Percentiles rank a stretch among this genome's conserved stretches.
These are phyloP conservation scores for Phialemonium atrogriseum DNA, from an alignment of 2,329 filamentous ascomycete genomes.

Conservation along the genomic window DNA sequence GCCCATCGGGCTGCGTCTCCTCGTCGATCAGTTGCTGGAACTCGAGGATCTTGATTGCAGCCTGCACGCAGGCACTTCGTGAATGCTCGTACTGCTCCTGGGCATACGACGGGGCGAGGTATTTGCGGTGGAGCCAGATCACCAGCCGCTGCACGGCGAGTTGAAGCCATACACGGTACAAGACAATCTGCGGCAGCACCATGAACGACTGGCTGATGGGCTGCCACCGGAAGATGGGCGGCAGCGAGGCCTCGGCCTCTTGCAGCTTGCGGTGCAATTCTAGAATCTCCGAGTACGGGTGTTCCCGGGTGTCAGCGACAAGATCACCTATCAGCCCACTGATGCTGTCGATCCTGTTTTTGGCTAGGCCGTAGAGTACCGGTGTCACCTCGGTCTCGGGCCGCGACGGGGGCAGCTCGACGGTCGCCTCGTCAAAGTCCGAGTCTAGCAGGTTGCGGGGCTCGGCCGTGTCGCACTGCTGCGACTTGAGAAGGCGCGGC, in stretches of 20 bases:
- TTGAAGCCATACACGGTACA: constrained; percentile 17
- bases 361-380: constrained; percentile 10
- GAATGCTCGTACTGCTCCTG: constrained; percentile 29
- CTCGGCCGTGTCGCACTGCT: constrained; percentile 35
- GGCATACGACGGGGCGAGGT: constrained; percentile 20
- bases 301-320: constrained; percentile 4
- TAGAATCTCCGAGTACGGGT: constrained; percentile 13
- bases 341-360: constrained; percentile 10
- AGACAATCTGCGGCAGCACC: constrained; percentile 14
- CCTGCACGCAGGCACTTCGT: constrained; percentile 32
- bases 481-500: constrained; percentile 39
- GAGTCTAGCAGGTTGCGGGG: constrained; percentile 39
- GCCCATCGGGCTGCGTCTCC: constrained; percentile 29
- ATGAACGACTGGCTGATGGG: constrained; percentile 10
- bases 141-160: constrained; percentile 17
- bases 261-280: constrained; percentile 13
- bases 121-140: constrained; percentile 16
- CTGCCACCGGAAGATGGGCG: constrained; percentile 8
- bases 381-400: constrained; percentile 32
- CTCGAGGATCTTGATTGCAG: constrained; percentile 31
- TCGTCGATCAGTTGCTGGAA: constrained; percentile 32
- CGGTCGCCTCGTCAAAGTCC: constrained; percentile 40
- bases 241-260: constrained; percentile 9
- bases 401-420: constrained; percentile 32
- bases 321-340: constrained; percentile 11